Percentiles rank a stretch among this genome's conserved stretches.
Evolutionary conservation across 352 stramenopile species (phyloP).

Genomic region (Globisporangium spiculum): DNA sequence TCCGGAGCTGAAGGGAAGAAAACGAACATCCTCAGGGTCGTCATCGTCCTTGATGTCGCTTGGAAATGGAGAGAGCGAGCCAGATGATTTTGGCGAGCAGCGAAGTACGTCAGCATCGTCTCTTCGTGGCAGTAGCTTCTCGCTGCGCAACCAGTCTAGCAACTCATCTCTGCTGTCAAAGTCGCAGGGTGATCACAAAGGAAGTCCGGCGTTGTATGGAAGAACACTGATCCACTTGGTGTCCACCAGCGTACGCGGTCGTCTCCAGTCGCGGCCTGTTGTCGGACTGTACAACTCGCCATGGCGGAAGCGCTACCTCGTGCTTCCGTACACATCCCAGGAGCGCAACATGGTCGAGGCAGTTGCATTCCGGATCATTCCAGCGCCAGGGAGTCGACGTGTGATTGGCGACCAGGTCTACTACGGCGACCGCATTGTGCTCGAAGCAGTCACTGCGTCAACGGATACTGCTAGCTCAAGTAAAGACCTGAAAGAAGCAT

Average conservation of each 20-base stretch:
- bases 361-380: constrained; percentile 73
- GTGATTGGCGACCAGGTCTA: constrained; percentile 66
- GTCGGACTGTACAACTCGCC: constrained; percentile 79
- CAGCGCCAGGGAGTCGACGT: constrained; percentile 47
- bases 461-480: not conserved
- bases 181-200: constrained; percentile 22
- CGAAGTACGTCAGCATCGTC: constrained; percentile 27
- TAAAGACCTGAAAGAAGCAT: constrained; percentile 11
- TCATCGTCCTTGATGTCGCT: constrained; percentile 51
- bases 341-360: constrained; percentile 68
- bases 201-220: constrained; percentile 55
- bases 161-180: constrained; percentile 16
- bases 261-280: constrained; percentile 65
- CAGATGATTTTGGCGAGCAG: constrained; percentile 26
- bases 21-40: constrained; percentile 44
- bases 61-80: constrained; percentile 28
- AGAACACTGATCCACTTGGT: constrained; percentile 69
- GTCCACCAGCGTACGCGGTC: constrained; percentile 70
- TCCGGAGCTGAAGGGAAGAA: constrained; percentile 17
- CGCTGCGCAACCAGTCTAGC: constrained; percentile 13
- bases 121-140: constrained; percentile 10
- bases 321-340: constrained; percentile 68
- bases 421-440: constrained; percentile 72
- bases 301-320: constrained; percentile 81
- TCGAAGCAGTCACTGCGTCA: constrained; percentile 46